Percentiles rank a stretch among this genome's conserved stretches.
Evolutionary conservation across 495 filamentous ascomycete genomes (phyloP).

Genomic region (Aspergillus mulundensis): DNA sequence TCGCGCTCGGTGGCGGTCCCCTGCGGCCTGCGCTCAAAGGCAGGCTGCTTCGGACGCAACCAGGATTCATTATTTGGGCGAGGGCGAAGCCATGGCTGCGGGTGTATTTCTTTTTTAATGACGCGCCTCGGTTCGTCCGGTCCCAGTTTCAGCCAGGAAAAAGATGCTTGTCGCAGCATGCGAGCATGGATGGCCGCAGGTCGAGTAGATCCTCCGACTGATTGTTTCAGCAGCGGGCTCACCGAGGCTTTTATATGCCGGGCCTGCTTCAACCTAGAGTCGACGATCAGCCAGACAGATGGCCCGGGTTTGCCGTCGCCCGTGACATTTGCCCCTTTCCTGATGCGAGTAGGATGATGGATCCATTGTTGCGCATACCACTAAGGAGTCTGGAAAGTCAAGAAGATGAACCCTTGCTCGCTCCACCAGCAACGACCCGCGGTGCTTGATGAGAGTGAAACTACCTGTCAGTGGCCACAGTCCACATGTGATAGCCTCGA

Average conservation of each 20-base stretch:
- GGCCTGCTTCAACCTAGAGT: neutral
- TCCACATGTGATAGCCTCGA: slow-evolving; percentile 16
- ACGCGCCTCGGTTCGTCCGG: neutral
- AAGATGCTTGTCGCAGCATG: neutral
- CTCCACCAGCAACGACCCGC: slow-evolving; percentile 15
- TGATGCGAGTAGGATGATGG: neutral
- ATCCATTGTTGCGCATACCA: neutral
- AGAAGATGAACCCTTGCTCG: neutral
- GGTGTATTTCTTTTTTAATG: neutral
- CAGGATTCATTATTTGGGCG: neutral
- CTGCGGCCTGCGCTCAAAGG: neutral
- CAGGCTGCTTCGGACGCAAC: neutral
- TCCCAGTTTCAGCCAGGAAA: neutral
- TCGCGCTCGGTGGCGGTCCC: neutral
- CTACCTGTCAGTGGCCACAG: slow-evolving; percentile 8
- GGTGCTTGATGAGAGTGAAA: slow-evolving; percentile 14
- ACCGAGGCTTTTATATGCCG: slow-evolving; percentile 13
- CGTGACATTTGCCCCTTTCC: neutral
- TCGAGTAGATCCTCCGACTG: neutral
- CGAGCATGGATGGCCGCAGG: neutral
- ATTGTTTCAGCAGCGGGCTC: slow-evolving; percentile 1
- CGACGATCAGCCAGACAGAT: neutral
- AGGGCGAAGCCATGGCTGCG: neutral
- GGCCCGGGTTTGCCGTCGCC: neutral
- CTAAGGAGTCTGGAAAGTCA: neutral